Conservation (phyloP, 202 grass and related monocot genomes). For the Zizania palustris region DNA sequence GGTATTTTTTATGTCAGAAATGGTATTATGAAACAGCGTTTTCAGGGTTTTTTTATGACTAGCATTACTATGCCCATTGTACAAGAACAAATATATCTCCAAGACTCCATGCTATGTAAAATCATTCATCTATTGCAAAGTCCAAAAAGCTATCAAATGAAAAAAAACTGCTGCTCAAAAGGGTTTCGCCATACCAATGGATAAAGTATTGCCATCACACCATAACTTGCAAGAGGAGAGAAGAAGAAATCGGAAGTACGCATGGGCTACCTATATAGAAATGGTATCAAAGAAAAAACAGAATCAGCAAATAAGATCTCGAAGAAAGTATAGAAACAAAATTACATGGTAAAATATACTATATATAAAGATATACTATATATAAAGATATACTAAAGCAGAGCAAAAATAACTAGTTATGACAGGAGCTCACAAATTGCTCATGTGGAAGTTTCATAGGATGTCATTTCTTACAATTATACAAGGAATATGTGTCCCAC, state of each 20-base stretch:
- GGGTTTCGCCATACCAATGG: constrained; percentile 67
- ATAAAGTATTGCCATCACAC: constrained; percentile 91
- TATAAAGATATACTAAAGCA: too few relatives aligned
- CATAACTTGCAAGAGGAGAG: constrained; percentile 83
- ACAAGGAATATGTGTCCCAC: background rate
- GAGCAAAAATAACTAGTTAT: too few relatives aligned
- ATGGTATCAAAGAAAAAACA: constrained; percentile 24
- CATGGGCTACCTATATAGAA: constrained; percentile 70
- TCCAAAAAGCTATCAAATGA: constrained; percentile 14
- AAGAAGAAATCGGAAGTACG: constrained; percentile 84
- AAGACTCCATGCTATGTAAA: background rate
- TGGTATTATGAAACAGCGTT: constrained; percentile 3
- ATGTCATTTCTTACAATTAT: constrained; percentile 18
- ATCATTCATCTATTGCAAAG: constrained; percentile 20
- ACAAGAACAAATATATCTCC: background rate
- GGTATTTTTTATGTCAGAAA: too few relatives aligned
- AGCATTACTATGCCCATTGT: background rate
- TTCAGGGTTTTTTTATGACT: constrained; percentile 11
- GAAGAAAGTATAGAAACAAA: constrained; percentile 28
- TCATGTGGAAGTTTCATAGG: constrained; percentile 10
- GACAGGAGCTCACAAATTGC: too few relatives aligned
- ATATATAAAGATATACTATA: too few relatives aligned
- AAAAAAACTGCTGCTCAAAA: constrained; percentile 10
- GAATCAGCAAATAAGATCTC: background rate
- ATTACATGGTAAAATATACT: constrained; percentile 7